A percentile compares a stretch with the other conserved stretches of the same genome.
These are phyloP conservation scores for Alloascoidea hylecoeti DNA, from an alignment of 805 yeast species.

Conservation along the genomic window DNA sequence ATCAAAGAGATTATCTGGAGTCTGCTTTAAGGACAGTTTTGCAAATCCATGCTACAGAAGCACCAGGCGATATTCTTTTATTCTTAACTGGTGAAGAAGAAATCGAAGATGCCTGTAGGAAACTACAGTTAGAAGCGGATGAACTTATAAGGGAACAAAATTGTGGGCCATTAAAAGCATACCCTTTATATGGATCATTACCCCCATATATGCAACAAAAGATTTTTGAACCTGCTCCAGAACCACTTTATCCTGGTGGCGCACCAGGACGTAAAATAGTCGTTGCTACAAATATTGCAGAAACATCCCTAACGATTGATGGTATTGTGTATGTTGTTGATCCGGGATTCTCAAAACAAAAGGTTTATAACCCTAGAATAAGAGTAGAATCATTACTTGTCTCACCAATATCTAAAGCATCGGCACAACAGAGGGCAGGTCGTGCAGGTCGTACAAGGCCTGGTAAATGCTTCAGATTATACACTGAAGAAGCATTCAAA, in stretches of 20 bases:
- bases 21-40: conserved; percentile 91
- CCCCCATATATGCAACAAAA: conserved; percentile 94
- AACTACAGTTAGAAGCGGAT: conserved; percentile 78
- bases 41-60: conserved; percentile 95
- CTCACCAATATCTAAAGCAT: conserved; percentile 92
- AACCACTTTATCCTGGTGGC: conserved; percentile 55
- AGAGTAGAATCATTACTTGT: conserved; percentile 90
- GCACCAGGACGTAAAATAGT: conserved; percentile 93
- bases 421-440: conserved; percentile 98
- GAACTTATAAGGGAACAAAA: conserved; percentile 78
- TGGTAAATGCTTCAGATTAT: conserved; percentile 92
- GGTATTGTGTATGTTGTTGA: conserved; percentile 96
- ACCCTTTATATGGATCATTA: conserved; percentile 90
- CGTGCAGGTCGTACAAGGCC: conserved; percentile 99
- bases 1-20: conserved; percentile 87
- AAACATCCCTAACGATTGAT: conserved; percentile 93
- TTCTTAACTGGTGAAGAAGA: conserved; percentile 96
- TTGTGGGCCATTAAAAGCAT: conserved; percentile 80
- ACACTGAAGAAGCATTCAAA: conserved; percentile 93
- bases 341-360: conserved; percentile 94
- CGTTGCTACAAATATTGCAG: conserved; percentile 91
- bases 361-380: conserved; percentile 91
- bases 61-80: conserved; percentile 76
- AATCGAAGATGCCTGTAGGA: conserved; percentile 92
- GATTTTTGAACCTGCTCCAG: conserved; percentile 86